Evolutionary conservation across 495 filamentous ascomycete species (phyloP).

Genomic region (Daldinia bambusicola): DNA sequence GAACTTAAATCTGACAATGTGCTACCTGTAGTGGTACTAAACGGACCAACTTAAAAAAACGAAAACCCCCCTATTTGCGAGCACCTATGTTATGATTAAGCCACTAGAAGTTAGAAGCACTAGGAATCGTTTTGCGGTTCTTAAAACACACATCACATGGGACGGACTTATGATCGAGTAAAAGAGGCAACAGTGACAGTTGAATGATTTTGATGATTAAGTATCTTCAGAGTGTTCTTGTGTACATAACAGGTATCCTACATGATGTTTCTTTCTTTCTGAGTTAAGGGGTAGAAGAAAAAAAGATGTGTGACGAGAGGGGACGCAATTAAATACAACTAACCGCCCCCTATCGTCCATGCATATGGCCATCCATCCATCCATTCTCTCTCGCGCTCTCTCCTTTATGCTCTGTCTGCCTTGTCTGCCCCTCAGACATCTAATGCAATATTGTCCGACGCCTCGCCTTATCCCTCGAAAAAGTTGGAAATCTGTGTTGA

Average conservation of each 20-base stretch:
- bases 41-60: not conserved
- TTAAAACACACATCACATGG: not conserved
- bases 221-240: constrained; percentile 30
- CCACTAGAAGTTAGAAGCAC: not conserved
- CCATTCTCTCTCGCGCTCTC: too few species aligned
- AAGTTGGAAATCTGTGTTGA: constrained; percentile 13
- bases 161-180: not conserved
- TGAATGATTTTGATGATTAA: constrained; percentile 20
- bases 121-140: not conserved
- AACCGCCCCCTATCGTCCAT: constrained; percentile 21
- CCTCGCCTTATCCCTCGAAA: constrained; percentile 30
- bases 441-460: constrained; percentile 41
- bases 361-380: constrained; percentile 26
- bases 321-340: constrained; percentile 31
- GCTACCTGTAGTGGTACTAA: constrained; percentile 32
- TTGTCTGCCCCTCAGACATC: constrained; percentile 34
- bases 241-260: constrained; percentile 27
- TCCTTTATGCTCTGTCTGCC: constrained; percentile 36
- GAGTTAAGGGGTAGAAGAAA: not conserved
- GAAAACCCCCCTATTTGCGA: not conserved
- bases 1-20: not conserved
- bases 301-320: not conserved
- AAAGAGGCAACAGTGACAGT: constrained; percentile 9
- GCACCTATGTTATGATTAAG: not conserved
- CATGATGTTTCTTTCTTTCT: constrained; percentile 21